These are phyloP conservation scores for Paecilomyces dactylethromorphus DNA, from an alignment of 2,329 filamentous ascomycete species.

Conservation along the genomic window DNA sequence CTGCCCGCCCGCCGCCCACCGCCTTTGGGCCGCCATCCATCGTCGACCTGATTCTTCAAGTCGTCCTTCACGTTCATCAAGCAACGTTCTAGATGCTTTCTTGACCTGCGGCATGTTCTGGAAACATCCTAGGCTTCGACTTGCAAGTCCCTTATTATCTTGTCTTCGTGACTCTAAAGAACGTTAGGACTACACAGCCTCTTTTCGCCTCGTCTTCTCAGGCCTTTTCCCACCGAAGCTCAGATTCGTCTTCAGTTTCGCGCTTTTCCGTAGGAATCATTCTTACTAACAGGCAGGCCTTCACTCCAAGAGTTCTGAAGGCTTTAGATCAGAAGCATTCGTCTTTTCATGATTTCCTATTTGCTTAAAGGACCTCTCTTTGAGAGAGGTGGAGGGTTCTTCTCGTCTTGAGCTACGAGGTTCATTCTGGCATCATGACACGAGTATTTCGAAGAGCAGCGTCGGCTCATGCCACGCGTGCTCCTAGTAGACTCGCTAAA, in stretches of 20 bases:
- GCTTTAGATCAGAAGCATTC: not conserved
- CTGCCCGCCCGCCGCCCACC: conserved; percentile 13
- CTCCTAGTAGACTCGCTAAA: conserved; percentile 24
- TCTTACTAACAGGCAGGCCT: conserved; percentile 9
- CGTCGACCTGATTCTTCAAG: conserved; percentile 4
- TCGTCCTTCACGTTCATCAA: conserved; percentile 6
- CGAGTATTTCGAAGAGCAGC: conserved; percentile 27
- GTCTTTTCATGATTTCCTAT: not conserved
- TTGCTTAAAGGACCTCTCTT: not conserved
- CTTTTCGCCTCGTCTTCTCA: not conserved
- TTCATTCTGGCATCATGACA: conserved; percentile 24
- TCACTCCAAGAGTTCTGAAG: not conserved
- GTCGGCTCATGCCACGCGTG: conserved; percentile 26
- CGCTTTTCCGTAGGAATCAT: conserved; percentile 11
- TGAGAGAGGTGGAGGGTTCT: not conserved
- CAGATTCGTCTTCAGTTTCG: conserved; percentile 3
- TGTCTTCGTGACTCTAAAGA: not conserved
- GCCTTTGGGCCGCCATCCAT: conserved; percentile 5
- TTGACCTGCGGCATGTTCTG: not conserved
- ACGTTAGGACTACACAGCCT: not conserved
- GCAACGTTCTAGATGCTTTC: not conserved
- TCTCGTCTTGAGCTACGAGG: not conserved
- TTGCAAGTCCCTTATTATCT: not conserved
- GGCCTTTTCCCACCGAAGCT: not conserved
- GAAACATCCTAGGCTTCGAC: not conserved